Evolutionary conservation across 2,329 filamentous ascomycete species (phyloP).

Genomic region (Phyllosticta citrichinensis): DNA sequence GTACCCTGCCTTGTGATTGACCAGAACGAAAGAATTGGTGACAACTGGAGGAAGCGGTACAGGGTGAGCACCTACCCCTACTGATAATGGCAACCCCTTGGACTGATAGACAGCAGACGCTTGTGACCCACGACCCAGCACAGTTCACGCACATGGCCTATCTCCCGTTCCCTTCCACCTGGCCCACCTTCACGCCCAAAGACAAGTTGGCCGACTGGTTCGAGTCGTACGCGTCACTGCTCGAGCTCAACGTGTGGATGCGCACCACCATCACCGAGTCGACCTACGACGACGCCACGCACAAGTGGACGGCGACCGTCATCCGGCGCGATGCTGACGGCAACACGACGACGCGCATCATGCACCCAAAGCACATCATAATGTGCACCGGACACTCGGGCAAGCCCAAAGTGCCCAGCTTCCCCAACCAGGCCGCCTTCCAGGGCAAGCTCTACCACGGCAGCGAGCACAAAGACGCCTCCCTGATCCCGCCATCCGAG

Average conservation of each 20-base stretch:
- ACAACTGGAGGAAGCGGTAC: constrained; percentile 44
- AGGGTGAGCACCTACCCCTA: background rate
- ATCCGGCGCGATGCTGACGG: constrained; percentile 31
- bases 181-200: constrained; percentile 63
- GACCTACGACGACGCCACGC: constrained; percentile 40
- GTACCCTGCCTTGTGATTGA: constrained; percentile 36
- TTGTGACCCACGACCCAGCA: constrained; percentile 59
- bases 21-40: constrained; percentile 35
- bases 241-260: constrained; percentile 63
- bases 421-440: constrained; percentile 44
- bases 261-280: constrained; percentile 39
- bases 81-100: background rate
- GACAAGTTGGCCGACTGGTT: constrained; percentile 63
- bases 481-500: constrained; percentile 42
- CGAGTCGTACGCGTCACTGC: constrained; percentile 51
- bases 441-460: constrained; percentile 50
- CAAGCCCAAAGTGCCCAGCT: constrained; percentile 45
- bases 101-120: constrained; percentile 19
- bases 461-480: constrained; percentile 25
- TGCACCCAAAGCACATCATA: constrained; percentile 54
- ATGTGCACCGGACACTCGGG: constrained; percentile 61
- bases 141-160: constrained; percentile 47
- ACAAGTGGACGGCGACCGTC: constrained; percentile 47
- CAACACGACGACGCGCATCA: constrained; percentile 37
- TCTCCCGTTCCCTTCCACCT: constrained; percentile 51